phyloP scores from a whole-genome alignment of 2,329 filamentous ascomycete genomes.

The Diaporthe australafricana region DNA sequence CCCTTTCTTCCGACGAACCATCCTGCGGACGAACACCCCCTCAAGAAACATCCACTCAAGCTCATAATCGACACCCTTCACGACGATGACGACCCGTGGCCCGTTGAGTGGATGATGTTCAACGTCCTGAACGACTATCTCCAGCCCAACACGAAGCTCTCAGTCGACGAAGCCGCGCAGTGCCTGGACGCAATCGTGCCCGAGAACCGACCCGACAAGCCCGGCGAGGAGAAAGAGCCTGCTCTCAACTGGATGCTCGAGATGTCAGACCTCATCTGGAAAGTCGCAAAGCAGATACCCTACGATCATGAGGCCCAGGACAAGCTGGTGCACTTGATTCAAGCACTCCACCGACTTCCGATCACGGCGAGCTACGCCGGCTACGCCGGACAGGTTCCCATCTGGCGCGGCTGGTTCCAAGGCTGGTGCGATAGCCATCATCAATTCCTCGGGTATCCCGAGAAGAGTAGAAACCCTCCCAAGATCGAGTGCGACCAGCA shows the following conservation, averaged over 20 bases:
- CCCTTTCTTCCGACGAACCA: no score
- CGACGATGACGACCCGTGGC: background rate
- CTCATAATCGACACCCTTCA: background rate
- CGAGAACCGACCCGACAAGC: background rate
- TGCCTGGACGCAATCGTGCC: background rate
- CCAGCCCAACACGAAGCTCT: background rate
- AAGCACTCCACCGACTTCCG: background rate
- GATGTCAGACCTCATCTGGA: background rate
- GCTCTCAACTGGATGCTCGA: background rate
- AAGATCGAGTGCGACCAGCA: background rate
- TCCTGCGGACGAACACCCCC: background rate
- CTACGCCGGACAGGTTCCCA: no score
- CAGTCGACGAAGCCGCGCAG: background rate
- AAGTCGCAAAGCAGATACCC: background rate
- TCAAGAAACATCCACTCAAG: background rate
- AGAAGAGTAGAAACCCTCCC: background rate
- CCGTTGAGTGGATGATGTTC: slow-evolving; percentile 4
- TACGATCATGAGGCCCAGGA: background rate
- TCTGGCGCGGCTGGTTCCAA: no score
- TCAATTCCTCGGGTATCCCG: background rate
- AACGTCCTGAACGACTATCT: background rate
- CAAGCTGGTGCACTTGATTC: background rate
- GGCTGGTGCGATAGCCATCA: background rate
- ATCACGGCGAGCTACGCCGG: no score
- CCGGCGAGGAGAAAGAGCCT: background rate